Evolutionary conservation across 257 asterid species (phyloP), one percentile per base, ranked within the genome.

Genomic region (Coffea canephora): DNA sequence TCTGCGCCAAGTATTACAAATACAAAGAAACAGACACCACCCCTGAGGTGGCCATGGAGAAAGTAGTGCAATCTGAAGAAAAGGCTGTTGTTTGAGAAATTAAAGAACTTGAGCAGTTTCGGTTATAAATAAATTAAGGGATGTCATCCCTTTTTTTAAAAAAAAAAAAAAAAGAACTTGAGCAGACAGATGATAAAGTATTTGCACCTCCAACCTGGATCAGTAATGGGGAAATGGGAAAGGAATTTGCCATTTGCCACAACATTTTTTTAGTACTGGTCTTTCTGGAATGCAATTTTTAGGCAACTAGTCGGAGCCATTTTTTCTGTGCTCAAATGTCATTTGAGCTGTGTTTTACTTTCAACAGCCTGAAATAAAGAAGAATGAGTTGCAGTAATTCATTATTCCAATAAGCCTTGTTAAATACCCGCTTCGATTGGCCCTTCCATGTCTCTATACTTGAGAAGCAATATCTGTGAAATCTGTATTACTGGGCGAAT

Each of bases 1-100:
- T 82, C 0, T 84, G 84, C 48, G 79, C 90, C 5, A 82, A 79
- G 69, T 87, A 85, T 85, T 87, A 87, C 72, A 87, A 73, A 46
- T 87, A 84, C 54, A 87, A 84, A 71, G 82, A 81, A 79, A 66
- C 80, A 31, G 76, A 81, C 36, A 61, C 23, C 39, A n/a, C 34
- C 1, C 16, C 25, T 50, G 75, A 80, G 52, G 61, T 80, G 2
- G 43, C 81, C 59, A 46, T 78, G 75, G 76, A 78, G 23, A 39
- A 39, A 39, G 43, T 2, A 4, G 43, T 39, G 43, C 43, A 39
- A 39, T 39, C 43, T 39, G 43, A 39, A 39, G 43, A 39, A 39
- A 39, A 39, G 43, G 43, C 43, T 39, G 43, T 77, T 9, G 88
- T 80, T 59, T 85, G 82, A 78, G 62, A 69, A 0, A 27, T 23